Conservation (phyloP, 805 yeast species). For the Isabelozyma heimii region DNA sequence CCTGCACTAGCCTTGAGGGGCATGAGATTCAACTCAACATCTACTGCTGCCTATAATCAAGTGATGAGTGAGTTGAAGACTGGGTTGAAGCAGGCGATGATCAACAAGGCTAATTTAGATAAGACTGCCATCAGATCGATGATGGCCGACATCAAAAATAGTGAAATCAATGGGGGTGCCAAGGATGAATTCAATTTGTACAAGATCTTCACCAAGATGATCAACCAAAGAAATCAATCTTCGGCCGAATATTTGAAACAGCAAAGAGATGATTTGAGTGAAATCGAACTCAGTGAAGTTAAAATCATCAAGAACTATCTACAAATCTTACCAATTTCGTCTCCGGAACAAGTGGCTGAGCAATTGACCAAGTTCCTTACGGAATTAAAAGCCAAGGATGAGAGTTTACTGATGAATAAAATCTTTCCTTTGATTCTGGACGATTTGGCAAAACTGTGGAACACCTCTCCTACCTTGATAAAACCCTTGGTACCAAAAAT, state of each 20-base stretch:
- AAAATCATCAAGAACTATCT: constrained; percentile 40
- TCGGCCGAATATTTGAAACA: constrained; percentile 45
- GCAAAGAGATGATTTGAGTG: constrained; percentile 51
- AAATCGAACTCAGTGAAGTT: constrained; percentile 49
- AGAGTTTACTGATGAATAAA: constrained; percentile 3
- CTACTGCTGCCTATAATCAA: constrained; percentile 11
- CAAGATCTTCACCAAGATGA: constrained; percentile 30
- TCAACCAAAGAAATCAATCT: constrained; percentile 50
- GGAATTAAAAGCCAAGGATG: constrained; percentile 10
- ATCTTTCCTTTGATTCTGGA: constrained; percentile 6
- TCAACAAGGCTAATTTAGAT: constrained; percentile 15
- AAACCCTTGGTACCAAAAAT: constrained; percentile 15
- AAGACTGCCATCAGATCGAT: constrained; percentile 21
- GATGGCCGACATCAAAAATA: constrained; percentile 19
- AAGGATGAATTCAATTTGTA: constrained; percentile 17
- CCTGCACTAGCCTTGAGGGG: background rate
- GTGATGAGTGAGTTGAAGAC: constrained; percentile 11
- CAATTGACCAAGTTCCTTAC: constrained; percentile 25
- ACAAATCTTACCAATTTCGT: constrained; percentile 44
- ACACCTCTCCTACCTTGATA: constrained; percentile 14
- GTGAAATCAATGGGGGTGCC: constrained; percentile 20
- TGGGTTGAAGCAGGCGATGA: constrained; percentile 24
- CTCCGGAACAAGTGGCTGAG: constrained; percentile 36
- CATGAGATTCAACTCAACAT: background rate
- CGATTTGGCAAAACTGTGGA: constrained; percentile 16